Conservation (phyloP, 306 rosid species). For the Arachis hypogaea region DNA sequence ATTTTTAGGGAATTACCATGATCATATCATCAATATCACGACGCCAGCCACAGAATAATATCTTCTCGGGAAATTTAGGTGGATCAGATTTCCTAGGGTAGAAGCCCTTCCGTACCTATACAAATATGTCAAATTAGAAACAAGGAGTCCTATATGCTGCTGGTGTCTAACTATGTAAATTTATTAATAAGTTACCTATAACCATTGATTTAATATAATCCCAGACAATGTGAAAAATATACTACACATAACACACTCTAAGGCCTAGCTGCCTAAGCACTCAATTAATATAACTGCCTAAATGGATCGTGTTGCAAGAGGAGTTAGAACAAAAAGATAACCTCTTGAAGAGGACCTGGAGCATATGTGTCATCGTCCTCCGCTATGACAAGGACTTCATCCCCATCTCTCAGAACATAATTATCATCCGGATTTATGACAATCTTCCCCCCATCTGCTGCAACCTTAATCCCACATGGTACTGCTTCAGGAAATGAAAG, state of each 20-base stretch:
- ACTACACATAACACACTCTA: not conserved
- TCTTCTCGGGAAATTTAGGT: slow-evolving; percentile 90
- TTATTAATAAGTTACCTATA: slow-evolving; percentile 8
- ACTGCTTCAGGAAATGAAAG: slow-evolving; percentile 95
- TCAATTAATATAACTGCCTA: not conserved
- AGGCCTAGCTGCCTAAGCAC: slow-evolving; percentile 15
- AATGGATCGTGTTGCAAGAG: slow-evolving; percentile 25
- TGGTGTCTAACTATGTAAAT: slow-evolving; percentile 19
- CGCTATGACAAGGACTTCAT: slow-evolving; percentile 96
- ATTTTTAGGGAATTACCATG: slow-evolving; percentile 62
- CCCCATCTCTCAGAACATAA: slow-evolving; percentile 80
- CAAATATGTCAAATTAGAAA: slow-evolving; percentile 40
- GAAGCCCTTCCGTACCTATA: slow-evolving; percentile 61
- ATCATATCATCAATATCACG: slow-evolving; percentile 99
- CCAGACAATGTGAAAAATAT: slow-evolving; percentile 30
- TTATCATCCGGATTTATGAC: slow-evolving; percentile 81
- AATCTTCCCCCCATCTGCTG: slow-evolving; percentile 85
- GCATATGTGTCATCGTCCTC: slow-evolving; percentile 96
- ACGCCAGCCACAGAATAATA: slow-evolving; percentile 98
- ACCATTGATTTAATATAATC: slow-evolving; percentile 34
- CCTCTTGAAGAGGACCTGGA: slow-evolving; percentile 87
- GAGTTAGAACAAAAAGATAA: slow-evolving; percentile 48
- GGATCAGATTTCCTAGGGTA: slow-evolving; percentile 66
- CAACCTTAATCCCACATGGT: slow-evolving; percentile 95
- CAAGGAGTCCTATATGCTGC: not conserved